Evolutionary conservation across 768 basidiomycete species (phyloP), one percentile per base, ranked within the genome.

Genomic region (Suillus bovinus): DNA sequence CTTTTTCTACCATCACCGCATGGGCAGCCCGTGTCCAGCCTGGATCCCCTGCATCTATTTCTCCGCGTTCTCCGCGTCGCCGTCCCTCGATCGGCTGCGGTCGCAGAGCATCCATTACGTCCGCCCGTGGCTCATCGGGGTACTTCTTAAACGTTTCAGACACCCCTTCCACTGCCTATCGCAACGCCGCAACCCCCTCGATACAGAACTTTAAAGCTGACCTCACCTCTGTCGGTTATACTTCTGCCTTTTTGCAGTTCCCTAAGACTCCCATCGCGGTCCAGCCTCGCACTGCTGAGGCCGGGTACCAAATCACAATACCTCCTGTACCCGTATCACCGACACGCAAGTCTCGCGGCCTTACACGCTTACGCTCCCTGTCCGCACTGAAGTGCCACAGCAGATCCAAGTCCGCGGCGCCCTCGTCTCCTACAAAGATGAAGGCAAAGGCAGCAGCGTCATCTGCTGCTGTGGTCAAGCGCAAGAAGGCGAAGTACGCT

Each of bases 11-110:
- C 42, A 88, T 91, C 52, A 69, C 81, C 17, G 66, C 83, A 42
- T 92, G 90, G 90, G 87, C 84, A 5, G 75, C 84, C 22, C 79
- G 76, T 64, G 87, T 91, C 60, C 84, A 87, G 61, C 90, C 89
- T 5, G 89, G 89, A 7, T 86, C 89, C 17, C 89, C 89, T 4
- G 78, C 74, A 0, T 77, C 80, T 13, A 56, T 68, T n/a, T 74
- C 79, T 39, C 79, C 82, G 2, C 67, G 69, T 34, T 80, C 80
- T 6, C 78, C 77, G 22, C 74, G 75, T 47, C 77, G 76, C 59
- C 75, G 77, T 29, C 64, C 71, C 34, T 78, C 80, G 17, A 66
- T 74, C 20, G 46, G 72, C 10, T 67, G 63, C 60, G 56, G 67
- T 20, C 73, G 77, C 49, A 64, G 75, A 39, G 64, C 75, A 1